Evolutionary conservation across 1,139 yeast genomes (phyloP).

Genomic region (Debaryomyces robertsiae): DNA sequence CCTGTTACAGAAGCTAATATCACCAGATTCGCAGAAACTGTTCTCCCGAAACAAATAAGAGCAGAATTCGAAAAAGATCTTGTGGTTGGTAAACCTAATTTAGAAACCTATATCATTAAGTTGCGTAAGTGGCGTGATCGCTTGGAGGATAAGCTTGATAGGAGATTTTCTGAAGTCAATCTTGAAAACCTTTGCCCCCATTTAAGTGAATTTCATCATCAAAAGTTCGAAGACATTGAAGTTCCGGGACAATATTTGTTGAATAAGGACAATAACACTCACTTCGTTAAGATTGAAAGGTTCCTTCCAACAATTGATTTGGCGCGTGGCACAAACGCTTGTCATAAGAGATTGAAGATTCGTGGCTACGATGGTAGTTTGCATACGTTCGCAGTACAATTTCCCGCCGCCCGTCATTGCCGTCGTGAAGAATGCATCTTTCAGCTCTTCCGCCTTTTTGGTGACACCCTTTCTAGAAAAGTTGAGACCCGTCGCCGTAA

Average conservation of each 20-base stretch:
- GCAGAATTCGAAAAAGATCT: constrained; percentile 93
- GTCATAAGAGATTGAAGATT: constrained; percentile 85
- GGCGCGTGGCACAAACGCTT: constrained; percentile 89
- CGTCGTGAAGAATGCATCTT: constrained; percentile 94
- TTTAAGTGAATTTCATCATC: constrained; percentile 95
- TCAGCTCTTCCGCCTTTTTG: constrained; percentile 86
- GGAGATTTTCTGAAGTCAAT: constrained; percentile 74
- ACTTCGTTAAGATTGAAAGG: constrained; percentile 89
- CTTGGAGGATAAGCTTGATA: constrained; percentile 86
- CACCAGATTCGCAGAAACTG: constrained; percentile 89
- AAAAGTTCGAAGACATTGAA: constrained; percentile 95
- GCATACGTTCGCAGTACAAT: constrained; percentile 94
- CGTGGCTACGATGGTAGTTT: constrained; percentile 93
- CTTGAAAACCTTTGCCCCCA: constrained; percentile 93
- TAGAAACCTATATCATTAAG: constrained; percentile 82
- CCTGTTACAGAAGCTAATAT: constrained; percentile 90
- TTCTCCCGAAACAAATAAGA: constrained; percentile 84
- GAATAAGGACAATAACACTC: constrained; percentile 81
- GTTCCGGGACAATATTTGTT: constrained; percentile 93
- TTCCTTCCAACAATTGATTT: constrained; percentile 88
- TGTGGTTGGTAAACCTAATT: constrained; percentile 82
- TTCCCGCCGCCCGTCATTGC: constrained; percentile 97
- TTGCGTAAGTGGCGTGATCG: constrained; percentile 92
- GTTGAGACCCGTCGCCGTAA: constrained; percentile 88
- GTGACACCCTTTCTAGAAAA: constrained; percentile 74